Evolutionary conservation across 2,329 filamentous ascomycete genomes (phyloP), one percentile per base, ranked within the genome.

Genomic region (Alternaria sp.): DNA sequence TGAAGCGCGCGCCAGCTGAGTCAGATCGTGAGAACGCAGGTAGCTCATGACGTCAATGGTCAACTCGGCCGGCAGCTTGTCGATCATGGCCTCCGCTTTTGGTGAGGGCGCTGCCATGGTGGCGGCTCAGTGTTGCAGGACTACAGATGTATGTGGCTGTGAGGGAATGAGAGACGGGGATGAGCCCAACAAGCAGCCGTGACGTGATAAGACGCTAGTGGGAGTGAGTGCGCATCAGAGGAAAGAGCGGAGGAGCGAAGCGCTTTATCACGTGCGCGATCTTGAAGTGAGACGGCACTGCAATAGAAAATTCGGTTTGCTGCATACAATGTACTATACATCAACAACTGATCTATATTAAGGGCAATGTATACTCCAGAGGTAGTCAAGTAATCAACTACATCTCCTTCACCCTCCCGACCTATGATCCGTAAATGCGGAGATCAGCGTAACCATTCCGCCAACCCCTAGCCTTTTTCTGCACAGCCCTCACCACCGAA

Each of bases 1-100:
- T 12, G 60, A 62, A 17, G 51, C 55, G 23, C 50, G 47, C 4
- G 55, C 54, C 28, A 62, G 49, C 44, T 58, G 53, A 13, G 60
- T 58, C 13, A 62, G 23, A 36, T 62, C 54, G 26, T 49, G 47
- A 4, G 60, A 55, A 8, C 17, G 28, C 25, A 62, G 49, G 32
- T 58, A 30, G 21, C 32, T 21, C 5, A 50, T 40, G 28, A 62
- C 26, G n/a, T n/a, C n/a, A n/a, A n/a, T n/a, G 21, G 53, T 50
- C 15, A 62, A 19, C 17, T 62, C 60, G 10, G 30, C 25, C 15
- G 60, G 54, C n/a, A 62, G n/a, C 5, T 8, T 47, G 13, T 47
- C 44, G 44, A 47, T 47, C 17, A 25, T 21, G 5, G 19, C 44
- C 44, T 47, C 44, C 3, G 44, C 5, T 47, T 13, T 47, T 7